phyloP scores from a whole-genome alignment of 2,329 filamentous ascomycete genomes.

The Graphiopsis chlorocephala region DNA sequence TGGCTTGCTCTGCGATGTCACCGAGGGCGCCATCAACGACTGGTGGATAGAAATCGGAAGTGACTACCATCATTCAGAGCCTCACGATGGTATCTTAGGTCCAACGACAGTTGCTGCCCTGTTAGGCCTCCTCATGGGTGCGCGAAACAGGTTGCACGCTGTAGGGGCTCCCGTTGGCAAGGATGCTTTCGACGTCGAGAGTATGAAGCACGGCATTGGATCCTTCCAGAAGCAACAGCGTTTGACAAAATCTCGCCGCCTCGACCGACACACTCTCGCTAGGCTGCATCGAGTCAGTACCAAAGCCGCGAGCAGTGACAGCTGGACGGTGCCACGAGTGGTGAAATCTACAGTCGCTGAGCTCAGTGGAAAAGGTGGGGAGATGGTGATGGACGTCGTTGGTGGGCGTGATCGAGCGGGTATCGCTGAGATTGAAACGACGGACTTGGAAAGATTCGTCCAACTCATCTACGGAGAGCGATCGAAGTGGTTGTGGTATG shows the following conservation, averaged over 20 bases:
- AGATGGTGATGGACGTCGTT: slow-evolving; percentile 94
- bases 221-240: slow-evolving; percentile 90
- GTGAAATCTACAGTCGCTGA: slow-evolving; percentile 95
- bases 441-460: slow-evolving; percentile 81
- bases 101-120: slow-evolving; percentile 88
- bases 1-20: slow-evolving; percentile 87
- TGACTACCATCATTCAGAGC: slow-evolving; percentile 89
- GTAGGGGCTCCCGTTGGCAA: slow-evolving; percentile 81
- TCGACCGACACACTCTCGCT: slow-evolving; percentile 81
- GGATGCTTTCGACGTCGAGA: slow-evolving; percentile 83
- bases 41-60: slow-evolving; percentile 96
- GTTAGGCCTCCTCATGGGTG: slow-evolving; percentile 83
- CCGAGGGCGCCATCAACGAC: slow-evolving; percentile 82
- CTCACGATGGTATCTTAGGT: slow-evolving; percentile 86
- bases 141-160: slow-evolving; percentile 82
- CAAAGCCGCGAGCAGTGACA: slow-evolving; percentile 84
- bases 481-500: slow-evolving; percentile 91
- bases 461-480: slow-evolving; percentile 76
- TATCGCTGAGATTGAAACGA: slow-evolving; percentile 87
- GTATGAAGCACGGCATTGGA: slow-evolving; percentile 77
- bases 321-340: slow-evolving; percentile 87
- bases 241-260: slow-evolving; percentile 69
- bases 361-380: slow-evolving; percentile 87
- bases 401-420: slow-evolving; percentile 78
- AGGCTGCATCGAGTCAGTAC: slow-evolving; percentile 79